phyloP scores from a whole-genome alignment of 495 filamentous ascomycete species.

The Pyronema omphalodes region DNA sequence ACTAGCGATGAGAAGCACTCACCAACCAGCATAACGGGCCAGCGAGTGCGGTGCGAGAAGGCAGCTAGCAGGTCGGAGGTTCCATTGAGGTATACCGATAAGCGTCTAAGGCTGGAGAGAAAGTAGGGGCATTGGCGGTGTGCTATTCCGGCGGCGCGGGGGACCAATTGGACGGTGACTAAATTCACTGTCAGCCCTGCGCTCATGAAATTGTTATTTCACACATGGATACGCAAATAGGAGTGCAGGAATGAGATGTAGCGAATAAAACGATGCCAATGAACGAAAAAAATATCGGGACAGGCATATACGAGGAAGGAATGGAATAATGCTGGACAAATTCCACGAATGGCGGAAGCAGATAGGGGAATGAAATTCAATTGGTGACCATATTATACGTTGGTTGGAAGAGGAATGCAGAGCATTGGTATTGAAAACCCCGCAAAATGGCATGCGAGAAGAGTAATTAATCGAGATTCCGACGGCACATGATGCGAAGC shows the following conservation, averaged over 20 bases:
- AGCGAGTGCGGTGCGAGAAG: conserved; percentile 53
- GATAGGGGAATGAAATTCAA: no score
- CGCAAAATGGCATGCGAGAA: no score
- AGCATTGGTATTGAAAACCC: no score
- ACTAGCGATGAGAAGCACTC: conserved; percentile 64
- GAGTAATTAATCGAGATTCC: no score
- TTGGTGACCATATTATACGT: no score
- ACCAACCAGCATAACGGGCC: conserved; percentile 78
- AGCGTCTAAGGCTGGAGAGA: conserved; percentile 45
- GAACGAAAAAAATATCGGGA: no score
- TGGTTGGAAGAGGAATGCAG: no score
- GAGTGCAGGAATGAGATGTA: background rate
- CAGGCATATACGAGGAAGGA: background rate
- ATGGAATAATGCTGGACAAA: background rate
- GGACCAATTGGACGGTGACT: conserved; percentile 64
- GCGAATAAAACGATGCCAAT: background rate
- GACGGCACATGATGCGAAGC: no score
- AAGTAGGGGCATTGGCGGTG: conserved; percentile 40
- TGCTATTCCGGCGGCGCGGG: conserved; percentile 59
- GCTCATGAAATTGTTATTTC: no score
- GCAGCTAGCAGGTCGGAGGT: conserved; percentile 75
- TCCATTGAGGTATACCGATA: conserved; percentile 50
- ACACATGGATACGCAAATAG: no score
- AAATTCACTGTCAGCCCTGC: background rate
- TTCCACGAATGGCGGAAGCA: no score